Evolutionary conservation across 495 filamentous ascomycete genomes (phyloP), one percentile per base, ranked within the genome.

Genomic region (Echria macrotheca): DNA sequence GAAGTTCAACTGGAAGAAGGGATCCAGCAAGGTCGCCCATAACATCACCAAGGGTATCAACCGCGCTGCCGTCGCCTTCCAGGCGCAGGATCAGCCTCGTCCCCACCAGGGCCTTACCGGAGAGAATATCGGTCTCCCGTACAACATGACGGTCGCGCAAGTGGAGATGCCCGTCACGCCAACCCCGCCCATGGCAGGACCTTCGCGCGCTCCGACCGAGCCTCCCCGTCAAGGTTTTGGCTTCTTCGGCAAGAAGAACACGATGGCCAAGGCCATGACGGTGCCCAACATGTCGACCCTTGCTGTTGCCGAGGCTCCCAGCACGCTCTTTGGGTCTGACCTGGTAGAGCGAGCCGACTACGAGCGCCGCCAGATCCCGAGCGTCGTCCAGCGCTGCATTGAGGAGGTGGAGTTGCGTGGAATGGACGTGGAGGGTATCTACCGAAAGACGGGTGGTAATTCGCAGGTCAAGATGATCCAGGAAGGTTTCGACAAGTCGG

Each of bases 1-100:
- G 70, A 95, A 95, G 63, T 96, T 96, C 71, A 94, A 93, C 69
- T 97, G 93, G 91, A 96, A 96, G 77, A 96, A 94, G 66, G 90
- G 89, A 22, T 87, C 88, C 19, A 89, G 94, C 66, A 86, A 85
- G 32, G 83, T 97, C 45, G 89, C 90, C 28, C 95, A 96, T 69
- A 91, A 90, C 53, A 87, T 96, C 42, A 82, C 84, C 33, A 97
- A 97, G 70, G 89, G 90, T 31, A 80, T 96, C 58, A 95, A 94
- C 60, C 85, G 85, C 28, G 86, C 88, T 79, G 70, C 82, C 68
- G 66, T 81, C 64, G 51, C 73, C 33, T 75, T 76, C 65, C 71
- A 74, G 48, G 65, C 69, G 45, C 53, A 58, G 22, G 62, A 60
- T 18, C 65, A 60, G 25, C 60, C 57, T 18, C 65, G 65, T 21